Evolutionary conservation across 1,139 yeast genomes (phyloP), one percentile per base, ranked within the genome.

Genomic region (Taphrina wiesneri): DNA sequence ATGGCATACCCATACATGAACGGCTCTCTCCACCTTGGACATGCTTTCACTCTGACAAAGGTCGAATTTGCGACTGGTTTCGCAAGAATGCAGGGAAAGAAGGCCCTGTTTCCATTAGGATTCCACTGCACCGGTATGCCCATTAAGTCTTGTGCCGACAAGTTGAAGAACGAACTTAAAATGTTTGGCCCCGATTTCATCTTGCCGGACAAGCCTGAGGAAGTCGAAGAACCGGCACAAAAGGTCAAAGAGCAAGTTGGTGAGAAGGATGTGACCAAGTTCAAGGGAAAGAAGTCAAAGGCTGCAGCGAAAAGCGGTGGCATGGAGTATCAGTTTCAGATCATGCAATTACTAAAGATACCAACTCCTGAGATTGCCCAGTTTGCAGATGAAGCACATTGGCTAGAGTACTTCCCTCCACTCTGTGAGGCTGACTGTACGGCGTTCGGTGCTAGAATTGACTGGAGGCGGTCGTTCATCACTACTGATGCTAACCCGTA

Each of bases 101-200:
- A 88, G 73, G 97, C 97, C 41, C 81, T 93, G 70, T 93, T 90
- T 80, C 99, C 99, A 63, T 83, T 95, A 69, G 99, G 99, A 65
- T 93, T 93, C 86, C 99, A 93, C 79, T 95, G 99, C 83, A 93
- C 99, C 53, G 99, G 99, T 82, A 88, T 93, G 97, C 99, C 99
- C 67, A 95, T 93, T 77, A 88, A 79, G 80, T 93, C 99, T 19
- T 85, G 97, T 74, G 99, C 99, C 59, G 99, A 93, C 79, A 93
- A 93, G 79, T 84, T 95, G 74, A 85, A 86, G 75, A 85, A 99
- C 77, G 99, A 93, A 81, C 82, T 92, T 68, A 98, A 93, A 79
- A 78, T 85, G 76, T 93, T 93, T 77, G 99, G 99, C 59, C 81
- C 79, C 32, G 92, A 90, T 74, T 93, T 90, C 75, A 81, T 85